Conservation (phyloP, 2,329 filamentous ascomycete species). For the Monilinia aucupariae region DNA sequence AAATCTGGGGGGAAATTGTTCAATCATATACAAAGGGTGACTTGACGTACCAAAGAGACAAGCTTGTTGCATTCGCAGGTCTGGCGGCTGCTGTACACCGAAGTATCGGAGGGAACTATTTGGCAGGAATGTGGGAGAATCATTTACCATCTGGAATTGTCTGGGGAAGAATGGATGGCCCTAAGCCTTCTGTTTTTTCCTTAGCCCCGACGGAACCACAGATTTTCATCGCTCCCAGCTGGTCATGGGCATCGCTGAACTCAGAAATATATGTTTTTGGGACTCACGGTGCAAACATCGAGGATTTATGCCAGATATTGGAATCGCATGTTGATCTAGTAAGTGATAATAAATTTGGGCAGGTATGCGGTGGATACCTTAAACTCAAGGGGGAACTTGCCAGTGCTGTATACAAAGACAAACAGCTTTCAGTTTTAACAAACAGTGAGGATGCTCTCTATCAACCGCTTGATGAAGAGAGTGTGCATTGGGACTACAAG, state of each 20-base stretch:
- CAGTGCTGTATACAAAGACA: neutral
- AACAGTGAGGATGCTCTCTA: neutral
- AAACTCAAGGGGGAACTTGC: neutral
- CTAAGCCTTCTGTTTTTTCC: neutral
- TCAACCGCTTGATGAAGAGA: neutral
- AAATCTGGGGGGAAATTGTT: neutral
- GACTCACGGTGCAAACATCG: rapidly evolving
- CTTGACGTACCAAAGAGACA: neutral
- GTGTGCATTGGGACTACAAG: neutral
- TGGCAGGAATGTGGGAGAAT: neutral
- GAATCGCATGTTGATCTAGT: neutral
- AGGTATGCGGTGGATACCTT: neutral
- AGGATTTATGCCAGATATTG: neutral
- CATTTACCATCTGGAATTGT: neutral
- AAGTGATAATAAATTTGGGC: neutral
- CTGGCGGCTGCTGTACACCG: neutral
- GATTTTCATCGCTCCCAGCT: neutral
- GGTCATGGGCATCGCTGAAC: neutral
- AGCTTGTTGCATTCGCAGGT: neutral
- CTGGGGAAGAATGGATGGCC: rapidly evolving
- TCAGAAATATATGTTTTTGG: neutral
- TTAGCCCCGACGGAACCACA: rapidly evolving
- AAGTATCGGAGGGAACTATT: neutral
- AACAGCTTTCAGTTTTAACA: neutral
- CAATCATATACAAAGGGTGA: no score